A percentile compares a stretch with the other conserved stretches of the same genome.
Conservation (phyloP, 2,329 filamentous ascomycete genomes). For the Coccinonectria pachysandricola region DNA sequence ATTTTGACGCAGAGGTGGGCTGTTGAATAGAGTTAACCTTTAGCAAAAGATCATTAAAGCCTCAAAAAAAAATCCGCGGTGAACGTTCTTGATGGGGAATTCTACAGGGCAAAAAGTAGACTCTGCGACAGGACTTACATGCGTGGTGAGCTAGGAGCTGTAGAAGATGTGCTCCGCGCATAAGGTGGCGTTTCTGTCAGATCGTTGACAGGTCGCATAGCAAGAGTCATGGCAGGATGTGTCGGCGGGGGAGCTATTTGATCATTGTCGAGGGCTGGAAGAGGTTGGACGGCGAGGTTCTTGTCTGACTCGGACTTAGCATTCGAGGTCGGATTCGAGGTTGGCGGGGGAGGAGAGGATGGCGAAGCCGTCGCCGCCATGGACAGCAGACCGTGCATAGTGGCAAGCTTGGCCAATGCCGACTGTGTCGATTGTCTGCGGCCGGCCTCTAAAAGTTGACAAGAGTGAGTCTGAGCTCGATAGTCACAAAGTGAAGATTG, state of each 20-base stretch:
- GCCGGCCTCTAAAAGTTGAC: slow-evolving; percentile 20
- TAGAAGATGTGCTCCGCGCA: slow-evolving; percentile 46
- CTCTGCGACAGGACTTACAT: slow-evolving; percentile 38
- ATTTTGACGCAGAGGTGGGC: slow-evolving; percentile 59
- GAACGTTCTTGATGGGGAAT: slow-evolving; percentile 7
- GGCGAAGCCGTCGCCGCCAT: slow-evolving; percentile 20
- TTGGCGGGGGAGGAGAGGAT: slow-evolving; percentile 21
- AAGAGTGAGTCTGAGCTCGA: too few relatives aligned
- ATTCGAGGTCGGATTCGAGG: slow-evolving; percentile 13
- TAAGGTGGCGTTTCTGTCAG: slow-evolving; percentile 44
- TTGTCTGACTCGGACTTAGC: too few relatives aligned
- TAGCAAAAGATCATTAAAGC: too few relatives aligned
- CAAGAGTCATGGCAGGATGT: slow-evolving; percentile 31
- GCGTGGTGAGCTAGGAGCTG: slow-evolving; percentile 47
- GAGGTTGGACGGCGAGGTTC: slow-evolving; percentile 24
- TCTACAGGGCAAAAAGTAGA: slow-evolving; percentile 11
- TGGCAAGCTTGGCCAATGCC: slow-evolving; percentile 33
- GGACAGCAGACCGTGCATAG: slow-evolving; percentile 33
- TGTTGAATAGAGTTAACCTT: slow-evolving; percentile 25
- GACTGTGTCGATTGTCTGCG: slow-evolving; percentile 31
- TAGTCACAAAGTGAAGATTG: too few relatives aligned
- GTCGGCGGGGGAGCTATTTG: slow-evolving; percentile 19
- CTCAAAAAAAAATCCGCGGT: too few relatives aligned
- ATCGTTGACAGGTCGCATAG: slow-evolving; percentile 33
- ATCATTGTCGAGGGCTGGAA: slow-evolving; percentile 23